phyloP scores from a whole-genome alignment of 345 rosid species.

The Rhizophora mangle region DNA sequence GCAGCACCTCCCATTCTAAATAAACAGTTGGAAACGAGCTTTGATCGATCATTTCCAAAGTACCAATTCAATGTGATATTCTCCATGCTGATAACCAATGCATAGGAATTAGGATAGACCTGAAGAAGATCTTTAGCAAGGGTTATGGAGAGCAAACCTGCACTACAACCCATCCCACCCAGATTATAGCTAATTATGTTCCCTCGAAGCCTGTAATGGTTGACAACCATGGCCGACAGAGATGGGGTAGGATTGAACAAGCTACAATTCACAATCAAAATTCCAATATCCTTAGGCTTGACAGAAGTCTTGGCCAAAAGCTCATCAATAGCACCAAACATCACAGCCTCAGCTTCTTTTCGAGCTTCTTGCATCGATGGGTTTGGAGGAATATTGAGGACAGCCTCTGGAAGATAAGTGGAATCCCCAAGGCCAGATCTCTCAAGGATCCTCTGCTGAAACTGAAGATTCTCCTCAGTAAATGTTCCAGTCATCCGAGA shows the following conservation, averaged over 20 bases:
- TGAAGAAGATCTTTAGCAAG: constrained; percentile 25
- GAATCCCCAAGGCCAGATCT: constrained; percentile 34
- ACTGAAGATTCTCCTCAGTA: constrained; percentile 27
- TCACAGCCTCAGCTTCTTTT: constrained; percentile 29
- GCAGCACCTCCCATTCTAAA: constrained; percentile 27
- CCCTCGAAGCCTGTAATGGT: constrained; percentile 26
- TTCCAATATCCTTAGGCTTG: constrained; percentile 22
- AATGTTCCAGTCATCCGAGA: constrained; percentile 26
- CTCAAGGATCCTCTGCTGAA: constrained; percentile 32
- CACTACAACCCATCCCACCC: constrained; percentile 26
- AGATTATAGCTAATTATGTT: constrained; percentile 21
- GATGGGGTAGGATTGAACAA: constrained; percentile 23
- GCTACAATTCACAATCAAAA: constrained; percentile 24
- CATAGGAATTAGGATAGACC: constrained; percentile 22
- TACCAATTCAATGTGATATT: constrained; percentile 24
- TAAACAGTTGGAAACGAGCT: constrained; percentile 21
- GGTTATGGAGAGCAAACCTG: constrained; percentile 20
- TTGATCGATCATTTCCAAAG: constrained; percentile 25
- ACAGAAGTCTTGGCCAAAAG: constrained; percentile 21
- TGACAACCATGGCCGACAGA: constrained; percentile 23
- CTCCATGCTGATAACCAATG: constrained; percentile 23
- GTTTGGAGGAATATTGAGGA: constrained; percentile 29
- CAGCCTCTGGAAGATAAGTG: constrained; percentile 36
- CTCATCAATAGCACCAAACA: constrained; percentile 24
- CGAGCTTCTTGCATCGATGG: constrained; percentile 34